phyloP scores from a whole-genome alignment of 2,329 filamentous ascomycete genomes.

The Stemphylium lycopersici region DNA sequence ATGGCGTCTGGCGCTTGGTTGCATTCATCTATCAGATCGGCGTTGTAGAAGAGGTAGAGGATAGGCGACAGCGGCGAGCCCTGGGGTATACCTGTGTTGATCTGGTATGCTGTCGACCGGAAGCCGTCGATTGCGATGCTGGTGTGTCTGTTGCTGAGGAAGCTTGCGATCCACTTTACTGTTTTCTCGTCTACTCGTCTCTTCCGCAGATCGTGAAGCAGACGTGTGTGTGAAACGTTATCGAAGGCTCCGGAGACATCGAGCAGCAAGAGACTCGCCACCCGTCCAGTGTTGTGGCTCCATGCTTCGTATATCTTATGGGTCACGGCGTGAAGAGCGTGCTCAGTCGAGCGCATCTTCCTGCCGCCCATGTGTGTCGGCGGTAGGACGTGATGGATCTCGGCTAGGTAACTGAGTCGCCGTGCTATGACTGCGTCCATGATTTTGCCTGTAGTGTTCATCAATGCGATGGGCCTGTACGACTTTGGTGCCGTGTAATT shows the following conservation, averaged over 20 bases:
- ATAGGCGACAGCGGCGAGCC: conserved; percentile 41
- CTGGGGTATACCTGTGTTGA: conserved; percentile 35
- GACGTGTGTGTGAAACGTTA: conserved; percentile 28
- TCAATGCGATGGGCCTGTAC: conserved; percentile 34
- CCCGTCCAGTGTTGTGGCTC: conserved; percentile 16
- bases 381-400: conserved; percentile 29
- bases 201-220: conserved; percentile 30
- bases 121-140: conserved; percentile 21
- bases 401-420: conserved; percentile 19
- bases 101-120: conserved; percentile 15
- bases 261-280: conserved; percentile 40
- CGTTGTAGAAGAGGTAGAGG: conserved; percentile 44
- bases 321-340: conserved; percentile 35
- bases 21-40: conserved; percentile 33
- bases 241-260: conserved; percentile 42
- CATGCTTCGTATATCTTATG: conserved; percentile 32
- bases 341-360: conserved; percentile 28
- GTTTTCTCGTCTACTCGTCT: conserved; percentile 20
- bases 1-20: conserved; percentile 14
- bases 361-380: conserved; percentile 28
- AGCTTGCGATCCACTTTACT: conserved; percentile 27
- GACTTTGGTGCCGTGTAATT: conserved; percentile 33
- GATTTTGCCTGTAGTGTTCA: conserved; percentile 38
- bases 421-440: conserved; percentile 34
- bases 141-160: conserved; percentile 21